These are phyloP conservation scores for Parathielavia appendiculata DNA, from an alignment of 495 filamentous ascomycete genomes.

Conservation along the genomic window DNA sequence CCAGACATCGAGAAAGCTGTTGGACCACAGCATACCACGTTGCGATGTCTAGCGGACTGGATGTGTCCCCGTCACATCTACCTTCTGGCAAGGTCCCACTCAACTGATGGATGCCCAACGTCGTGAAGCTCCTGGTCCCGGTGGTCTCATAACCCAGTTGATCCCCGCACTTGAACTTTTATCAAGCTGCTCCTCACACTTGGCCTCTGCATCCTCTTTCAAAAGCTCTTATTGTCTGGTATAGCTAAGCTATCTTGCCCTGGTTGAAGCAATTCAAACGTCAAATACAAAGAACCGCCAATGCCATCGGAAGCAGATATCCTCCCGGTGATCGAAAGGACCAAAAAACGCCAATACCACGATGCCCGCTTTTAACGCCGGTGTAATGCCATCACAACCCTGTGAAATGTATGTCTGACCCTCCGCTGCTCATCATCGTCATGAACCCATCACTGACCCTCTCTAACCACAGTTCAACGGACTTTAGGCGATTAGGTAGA, in stretches of 20 bases:
- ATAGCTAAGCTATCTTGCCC: neutral
- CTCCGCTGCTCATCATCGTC: neutral
- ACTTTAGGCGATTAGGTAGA: neutral
- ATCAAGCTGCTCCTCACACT: neutral
- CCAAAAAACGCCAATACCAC: slow-evolving; percentile 9
- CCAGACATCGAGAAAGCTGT: no score
- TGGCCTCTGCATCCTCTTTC: neutral
- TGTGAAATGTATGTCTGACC: slow-evolving; percentile 3
- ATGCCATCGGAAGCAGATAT: slow-evolving; percentile 4
- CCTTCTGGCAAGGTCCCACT: no score
- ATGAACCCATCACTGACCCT: slow-evolving; percentile 8
- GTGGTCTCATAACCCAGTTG: neutral
- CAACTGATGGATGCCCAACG: no score
- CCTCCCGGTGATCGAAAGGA: neutral
- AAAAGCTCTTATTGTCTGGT: neutral
- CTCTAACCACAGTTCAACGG: neutral
- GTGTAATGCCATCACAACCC: slow-evolving; percentile 13
- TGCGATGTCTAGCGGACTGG: no score
- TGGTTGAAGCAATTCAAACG: neutral
- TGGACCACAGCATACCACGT: no score
- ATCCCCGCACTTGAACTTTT: neutral
- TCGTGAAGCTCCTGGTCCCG: no score
- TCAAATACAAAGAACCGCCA: neutral
- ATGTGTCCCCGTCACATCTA: no score
- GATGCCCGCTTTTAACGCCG: slow-evolving; percentile 7